Base-by-base conservation (phyloP, 331 rosid species). In the Rosa hybrid region DNA sequence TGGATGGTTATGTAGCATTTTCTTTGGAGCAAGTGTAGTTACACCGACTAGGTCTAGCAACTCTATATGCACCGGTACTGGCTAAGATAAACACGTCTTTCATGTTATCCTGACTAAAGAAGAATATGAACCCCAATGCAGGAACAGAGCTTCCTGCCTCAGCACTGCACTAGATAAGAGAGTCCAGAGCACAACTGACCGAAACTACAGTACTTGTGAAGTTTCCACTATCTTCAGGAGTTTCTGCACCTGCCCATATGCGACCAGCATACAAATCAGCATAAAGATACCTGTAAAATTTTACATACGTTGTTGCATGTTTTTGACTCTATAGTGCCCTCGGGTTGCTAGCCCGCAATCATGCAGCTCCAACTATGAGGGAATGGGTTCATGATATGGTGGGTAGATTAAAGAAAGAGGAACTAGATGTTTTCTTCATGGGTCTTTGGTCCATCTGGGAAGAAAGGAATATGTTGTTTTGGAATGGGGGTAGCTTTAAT, bases 41-140 rank as follows among this genome's bases (percentile, higher is more conserved):
- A 72, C 88, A 87, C 34, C 86, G 80, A 39, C 90, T 84, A 4
- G 88, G 90, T 42, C 74, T 51, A 46, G 62, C 81, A 57, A 87
- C 70, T 74, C 84, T 71, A 54, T 78, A 87, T 7, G 81, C 16
- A n/a, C 88, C 88, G 34, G 53, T 71, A 49, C 76, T 87, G 65
- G 84, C 7, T 63, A 87, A 64, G 20, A 87, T 57, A 45, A 78
- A 87, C 17, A 79, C 6, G 71, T 87, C 90, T 23, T 87, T 84
- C 14, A 76, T 74, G 80, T 81, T 86, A 70, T 84, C 90, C 73
- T 81, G 80, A 10, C 86, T 86, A 59, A 81, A 84, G 6, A 84
- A 87, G 80, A 81, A 84, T 64, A 81, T 51, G 60, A 78, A 78
- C 7, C 90, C 90, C 7, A 84, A 53, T 44, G 83, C 65, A 18